phyloP scores from a whole-genome alignment of 192 early-diverging fungal species.

The Umbelopsis ramanniana region DNA sequence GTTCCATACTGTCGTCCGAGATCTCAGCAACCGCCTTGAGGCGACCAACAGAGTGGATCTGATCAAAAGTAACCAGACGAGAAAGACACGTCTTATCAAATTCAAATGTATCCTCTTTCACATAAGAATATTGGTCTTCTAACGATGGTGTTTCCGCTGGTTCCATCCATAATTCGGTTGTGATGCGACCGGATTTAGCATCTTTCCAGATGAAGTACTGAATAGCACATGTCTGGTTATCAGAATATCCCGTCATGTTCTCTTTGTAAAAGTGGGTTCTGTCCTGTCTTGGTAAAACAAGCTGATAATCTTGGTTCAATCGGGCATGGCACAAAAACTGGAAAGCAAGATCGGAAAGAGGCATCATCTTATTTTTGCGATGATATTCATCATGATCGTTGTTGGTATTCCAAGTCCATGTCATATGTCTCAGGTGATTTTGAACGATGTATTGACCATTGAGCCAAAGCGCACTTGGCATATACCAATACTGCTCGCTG shows the following conservation, averaged over 20 bases:
- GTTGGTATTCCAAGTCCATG: conserved; percentile 51
- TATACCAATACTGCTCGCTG: conserved; percentile 34
- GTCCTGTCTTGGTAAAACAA: conserved; percentile 44
- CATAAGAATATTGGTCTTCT: conserved; percentile 21
- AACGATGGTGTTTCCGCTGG: conserved; percentile 36
- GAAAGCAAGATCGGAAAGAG: conserved; percentile 59
- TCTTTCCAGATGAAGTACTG: conserved; percentile 59
- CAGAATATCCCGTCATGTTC: neutral
- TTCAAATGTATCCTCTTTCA: conserved; percentile 36
- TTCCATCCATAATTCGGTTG: conserved; percentile 62
- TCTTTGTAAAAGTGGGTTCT: conserved; percentile 57
- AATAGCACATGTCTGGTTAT: conserved; percentile 39
- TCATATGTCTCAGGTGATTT: conserved; percentile 53
- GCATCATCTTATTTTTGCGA: conserved; percentile 42
- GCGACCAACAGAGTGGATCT: conserved; percentile 54
- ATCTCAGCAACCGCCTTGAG: conserved; percentile 30
- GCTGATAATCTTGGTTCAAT: conserved; percentile 48
- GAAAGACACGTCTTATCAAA: conserved; percentile 52
- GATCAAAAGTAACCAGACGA: conserved; percentile 62
- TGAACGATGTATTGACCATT: conserved; percentile 47
- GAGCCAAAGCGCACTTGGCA: conserved; percentile 29
- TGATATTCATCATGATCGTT: conserved; percentile 36
- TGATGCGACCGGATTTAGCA: conserved; percentile 44
- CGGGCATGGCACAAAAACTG: conserved; percentile 59
- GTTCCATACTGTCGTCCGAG: conserved; percentile 6